A percentile compares a stretch with the other conserved stretches of the same genome.
phyloP scores from a whole-genome alignment of 2,329 filamentous ascomycete species.

The Neofusicoccum laricinum region DNA sequence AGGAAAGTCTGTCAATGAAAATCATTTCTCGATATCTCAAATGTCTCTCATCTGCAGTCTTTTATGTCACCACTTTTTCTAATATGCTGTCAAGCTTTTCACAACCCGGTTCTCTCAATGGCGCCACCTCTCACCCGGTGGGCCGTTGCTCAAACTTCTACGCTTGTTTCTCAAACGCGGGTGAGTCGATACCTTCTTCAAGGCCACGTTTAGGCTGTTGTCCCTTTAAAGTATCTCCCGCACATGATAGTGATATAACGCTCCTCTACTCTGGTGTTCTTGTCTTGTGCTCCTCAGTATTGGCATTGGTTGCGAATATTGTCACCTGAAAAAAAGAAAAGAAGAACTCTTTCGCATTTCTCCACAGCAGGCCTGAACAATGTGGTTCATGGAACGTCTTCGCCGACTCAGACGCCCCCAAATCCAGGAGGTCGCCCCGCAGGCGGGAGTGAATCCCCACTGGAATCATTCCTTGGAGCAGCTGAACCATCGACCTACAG shows the following conservation, averaged over 20 bases:
- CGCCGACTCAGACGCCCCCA: background rate
- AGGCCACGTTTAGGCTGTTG: background rate
- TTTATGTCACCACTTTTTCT: background rate
- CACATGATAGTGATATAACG: background rate
- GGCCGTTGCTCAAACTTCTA: background rate
- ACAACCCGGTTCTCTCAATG: background rate
- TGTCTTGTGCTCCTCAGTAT: background rate
- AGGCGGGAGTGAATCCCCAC: background rate
- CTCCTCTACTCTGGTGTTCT: background rate
- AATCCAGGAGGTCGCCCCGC: background rate
- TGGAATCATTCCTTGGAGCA: background rate
- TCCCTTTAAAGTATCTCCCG: background rate
- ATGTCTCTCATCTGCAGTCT: background rate
- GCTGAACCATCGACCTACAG: background rate
- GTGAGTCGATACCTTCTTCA: background rate
- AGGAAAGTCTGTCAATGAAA: background rate
- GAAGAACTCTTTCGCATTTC: background rate
- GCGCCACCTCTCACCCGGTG: constrained; percentile 1
- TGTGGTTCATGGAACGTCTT: background rate
- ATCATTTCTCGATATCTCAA: background rate
- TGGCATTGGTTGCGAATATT: background rate
- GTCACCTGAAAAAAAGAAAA: background rate
- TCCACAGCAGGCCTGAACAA: background rate
- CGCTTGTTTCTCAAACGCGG: background rate
- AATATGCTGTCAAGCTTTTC: background rate